Conservation (phyloP, 23 red algal species). For the Gracilariopsis chorda region DNA sequence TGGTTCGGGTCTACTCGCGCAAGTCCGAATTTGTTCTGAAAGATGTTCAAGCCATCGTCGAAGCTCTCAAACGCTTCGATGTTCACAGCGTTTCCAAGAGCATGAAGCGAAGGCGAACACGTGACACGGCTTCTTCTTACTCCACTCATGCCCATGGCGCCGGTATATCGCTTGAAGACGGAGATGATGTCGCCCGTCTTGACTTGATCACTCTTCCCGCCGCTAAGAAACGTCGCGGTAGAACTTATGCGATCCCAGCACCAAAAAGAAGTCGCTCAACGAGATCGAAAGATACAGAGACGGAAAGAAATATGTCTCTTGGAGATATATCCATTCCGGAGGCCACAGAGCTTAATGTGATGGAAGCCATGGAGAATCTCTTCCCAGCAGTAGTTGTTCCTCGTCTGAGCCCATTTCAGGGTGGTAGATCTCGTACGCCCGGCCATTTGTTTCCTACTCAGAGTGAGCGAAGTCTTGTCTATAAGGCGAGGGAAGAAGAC, state of each 20-base stretch:
- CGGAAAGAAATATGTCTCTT: neutral
- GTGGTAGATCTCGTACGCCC: neutral
- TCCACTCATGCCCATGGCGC: neutral
- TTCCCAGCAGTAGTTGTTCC: conserved; percentile 47
- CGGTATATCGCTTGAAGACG: conserved; percentile 11
- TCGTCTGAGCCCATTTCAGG: neutral
- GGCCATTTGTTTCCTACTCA: neutral
- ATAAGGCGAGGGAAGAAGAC: conserved; percentile 38
- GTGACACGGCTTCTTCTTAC: neutral
- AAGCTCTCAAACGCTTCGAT: conserved; percentile 7
- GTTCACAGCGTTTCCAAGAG: conserved; percentile 7
- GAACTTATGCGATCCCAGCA: neutral
- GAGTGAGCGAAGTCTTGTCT: neutral
- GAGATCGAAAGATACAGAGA: neutral
- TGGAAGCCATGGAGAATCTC: conserved; percentile 48
- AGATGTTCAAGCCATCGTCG: conserved; percentile 38
- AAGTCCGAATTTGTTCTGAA: conserved; percentile 56
- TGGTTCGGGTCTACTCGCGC: conserved; percentile 77
- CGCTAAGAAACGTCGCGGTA: neutral
- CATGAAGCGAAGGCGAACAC: neutral
- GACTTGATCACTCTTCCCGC: conserved; percentile 40
- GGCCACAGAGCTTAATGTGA: conserved; percentile 8
- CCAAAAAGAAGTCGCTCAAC: neutral
- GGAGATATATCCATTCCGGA: neutral
- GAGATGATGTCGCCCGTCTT: conserved; percentile 13